These are phyloP conservation scores for Neopestalotiopsis rosae DNA, from an alignment of 2,329 filamentous ascomycete species.

Conservation along the genomic window DNA sequence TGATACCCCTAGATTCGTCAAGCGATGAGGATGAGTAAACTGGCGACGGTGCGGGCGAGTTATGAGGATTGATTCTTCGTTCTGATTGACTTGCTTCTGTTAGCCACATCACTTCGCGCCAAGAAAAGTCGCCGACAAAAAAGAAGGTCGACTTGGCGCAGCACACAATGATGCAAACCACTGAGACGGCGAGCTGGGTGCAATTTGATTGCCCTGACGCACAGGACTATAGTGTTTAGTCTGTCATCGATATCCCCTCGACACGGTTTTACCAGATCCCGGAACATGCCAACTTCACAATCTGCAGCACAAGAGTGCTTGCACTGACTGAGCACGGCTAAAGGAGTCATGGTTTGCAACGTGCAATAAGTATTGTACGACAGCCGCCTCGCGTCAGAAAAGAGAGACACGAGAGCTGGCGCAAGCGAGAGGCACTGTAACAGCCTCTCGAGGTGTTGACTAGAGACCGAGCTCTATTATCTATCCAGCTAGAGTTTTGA, in stretches of 20 bases:
- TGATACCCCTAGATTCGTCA: constrained; percentile 47
- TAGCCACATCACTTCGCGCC: too few species aligned
- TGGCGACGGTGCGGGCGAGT: background rate
- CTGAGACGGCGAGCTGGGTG: background rate
- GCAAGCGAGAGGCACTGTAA: background rate
- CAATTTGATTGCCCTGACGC: background rate
- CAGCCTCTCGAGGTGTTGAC: background rate
- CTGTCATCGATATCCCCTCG: background rate
- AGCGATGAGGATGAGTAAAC: constrained; percentile 32
- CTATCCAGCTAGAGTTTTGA: background rate
- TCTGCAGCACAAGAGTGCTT: background rate
- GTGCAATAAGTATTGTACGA: background rate
- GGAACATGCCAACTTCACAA: background rate
- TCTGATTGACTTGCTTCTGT: too few species aligned
- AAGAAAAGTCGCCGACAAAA: background rate
- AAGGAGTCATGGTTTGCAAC: background rate
- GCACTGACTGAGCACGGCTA: background rate
- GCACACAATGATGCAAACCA: background rate
- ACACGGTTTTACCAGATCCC: background rate
- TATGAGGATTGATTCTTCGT: background rate
- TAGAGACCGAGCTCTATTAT: background rate
- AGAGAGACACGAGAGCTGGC: background rate
- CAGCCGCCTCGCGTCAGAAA: background rate
- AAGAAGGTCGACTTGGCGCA: background rate
- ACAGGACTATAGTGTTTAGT: background rate